A percentile compares a stretch with the other conserved stretches of the same genome.
Evolutionary conservation across 2,329 filamentous ascomycete species (phyloP).

Genomic region (Calonectria pseudoturangicola): DNA sequence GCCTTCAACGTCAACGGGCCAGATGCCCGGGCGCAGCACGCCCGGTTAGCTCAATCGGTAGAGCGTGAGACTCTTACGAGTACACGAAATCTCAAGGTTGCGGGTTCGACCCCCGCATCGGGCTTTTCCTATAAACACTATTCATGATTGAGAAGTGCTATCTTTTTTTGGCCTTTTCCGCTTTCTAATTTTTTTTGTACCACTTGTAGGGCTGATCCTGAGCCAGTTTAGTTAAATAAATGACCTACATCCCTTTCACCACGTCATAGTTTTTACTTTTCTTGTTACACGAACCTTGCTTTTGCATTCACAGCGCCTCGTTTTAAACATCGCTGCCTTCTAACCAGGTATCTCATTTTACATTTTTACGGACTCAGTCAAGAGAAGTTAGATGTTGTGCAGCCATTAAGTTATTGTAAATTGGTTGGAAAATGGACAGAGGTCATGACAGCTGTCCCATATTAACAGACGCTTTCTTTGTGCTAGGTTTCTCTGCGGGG

Average conservation of each 20-base stretch:
- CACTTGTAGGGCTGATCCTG: too few species aligned
- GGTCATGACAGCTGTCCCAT: background rate
- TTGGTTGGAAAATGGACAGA: background rate
- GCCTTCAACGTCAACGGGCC: slow-evolving; percentile 1
- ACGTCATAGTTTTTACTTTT: too few species aligned
- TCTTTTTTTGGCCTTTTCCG: background rate
- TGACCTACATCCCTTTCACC: too few species aligned
- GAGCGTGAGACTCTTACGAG: slow-evolving; percentile 79
- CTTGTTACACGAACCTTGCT: too few species aligned
- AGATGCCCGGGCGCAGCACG: slow-evolving; percentile 32
- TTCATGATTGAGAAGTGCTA: slow-evolving; percentile 20
- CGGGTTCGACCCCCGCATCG: slow-evolving; percentile 70
- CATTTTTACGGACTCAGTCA: too few species aligned
- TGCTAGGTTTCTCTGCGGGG: background rate
- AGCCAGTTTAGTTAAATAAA: too few species aligned
- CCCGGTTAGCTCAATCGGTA: slow-evolving; percentile 64
- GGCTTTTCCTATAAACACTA: slow-evolving; percentile 49
- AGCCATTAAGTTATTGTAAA: background rate
- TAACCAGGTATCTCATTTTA: too few species aligned
- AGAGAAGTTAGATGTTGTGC: too few species aligned
- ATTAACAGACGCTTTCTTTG: background rate
- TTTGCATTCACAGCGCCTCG: too few species aligned
- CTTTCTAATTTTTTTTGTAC: too few species aligned
- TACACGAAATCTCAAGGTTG: slow-evolving; percentile 71
- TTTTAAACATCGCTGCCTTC: too few species aligned